Percentiles rank a stretch among this genome's conserved stretches.
Evolutionary conservation across 805 yeast species (phyloP).

Genomic region (Starmerella apis): DNA sequence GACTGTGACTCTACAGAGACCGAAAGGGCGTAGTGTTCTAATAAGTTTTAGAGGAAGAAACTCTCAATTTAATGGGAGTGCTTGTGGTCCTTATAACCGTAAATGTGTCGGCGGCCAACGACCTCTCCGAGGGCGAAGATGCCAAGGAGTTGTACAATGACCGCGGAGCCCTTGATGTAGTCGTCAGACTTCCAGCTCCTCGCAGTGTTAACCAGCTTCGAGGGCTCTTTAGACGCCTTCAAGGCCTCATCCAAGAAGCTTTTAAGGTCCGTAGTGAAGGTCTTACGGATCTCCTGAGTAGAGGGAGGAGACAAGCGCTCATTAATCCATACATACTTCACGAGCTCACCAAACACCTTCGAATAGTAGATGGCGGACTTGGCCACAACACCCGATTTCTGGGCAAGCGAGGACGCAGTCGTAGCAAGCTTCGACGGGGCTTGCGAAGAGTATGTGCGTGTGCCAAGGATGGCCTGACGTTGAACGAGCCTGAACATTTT

Average conservation of each 20-base stretch:
- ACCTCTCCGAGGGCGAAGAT: slow-evolving; percentile 91
- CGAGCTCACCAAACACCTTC: slow-evolving; percentile 53
- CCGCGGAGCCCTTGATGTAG: slow-evolving; percentile 57
- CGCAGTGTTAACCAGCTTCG: slow-evolving; percentile 41
- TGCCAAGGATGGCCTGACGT: slow-evolving; percentile 30
- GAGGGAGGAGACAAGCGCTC: slow-evolving; percentile 93
- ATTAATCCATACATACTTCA: slow-evolving; percentile 72
- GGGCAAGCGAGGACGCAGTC: slow-evolving; percentile 31
- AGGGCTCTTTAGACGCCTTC: slow-evolving; percentile 41
- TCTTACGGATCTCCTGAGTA: slow-evolving; percentile 60
- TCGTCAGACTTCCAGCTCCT: slow-evolving; percentile 45
- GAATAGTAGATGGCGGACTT: slow-evolving; percentile 67
- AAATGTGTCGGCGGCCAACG: slow-evolving; percentile 86
- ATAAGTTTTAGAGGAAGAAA: background rate
- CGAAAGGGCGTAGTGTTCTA: background rate
- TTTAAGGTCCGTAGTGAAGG: slow-evolving; percentile 42
- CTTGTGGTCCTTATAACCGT: slow-evolving; percentile 52
- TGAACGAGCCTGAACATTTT: slow-evolving; percentile 22
- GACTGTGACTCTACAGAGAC: background rate
- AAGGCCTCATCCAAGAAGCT: slow-evolving; percentile 30
- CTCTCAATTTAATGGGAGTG: slow-evolving; percentile 7
- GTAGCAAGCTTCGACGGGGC: slow-evolving; percentile 19
- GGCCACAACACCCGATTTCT: slow-evolving; percentile 34
- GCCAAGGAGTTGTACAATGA: slow-evolving; percentile 76
- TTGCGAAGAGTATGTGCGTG: slow-evolving; percentile 21